Percentiles rank a stretch among this genome's conserved stretches.
phyloP scores from a whole-genome alignment of 2,329 filamentous ascomycete genomes.

The Microdochium paspali region DNA sequence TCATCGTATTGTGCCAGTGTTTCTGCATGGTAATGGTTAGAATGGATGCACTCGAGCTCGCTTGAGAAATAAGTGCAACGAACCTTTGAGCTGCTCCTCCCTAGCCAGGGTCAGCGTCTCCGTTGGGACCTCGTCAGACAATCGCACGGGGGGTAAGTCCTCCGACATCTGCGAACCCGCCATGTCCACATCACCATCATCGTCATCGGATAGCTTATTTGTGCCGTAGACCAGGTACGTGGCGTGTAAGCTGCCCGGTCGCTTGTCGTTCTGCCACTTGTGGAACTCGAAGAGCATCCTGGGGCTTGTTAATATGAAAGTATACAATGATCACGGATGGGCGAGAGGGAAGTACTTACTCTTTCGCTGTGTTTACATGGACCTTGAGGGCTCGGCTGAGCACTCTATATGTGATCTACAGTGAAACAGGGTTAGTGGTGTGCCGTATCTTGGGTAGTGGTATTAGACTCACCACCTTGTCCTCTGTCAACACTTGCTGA shows the following conservation, averaged over 20 bases:
- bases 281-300: slow-evolving; percentile 89
- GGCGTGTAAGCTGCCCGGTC: slow-evolving; percentile 68
- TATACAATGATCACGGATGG: neutral
- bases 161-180: slow-evolving; percentile 53
- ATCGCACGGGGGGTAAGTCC: slow-evolving; percentile 13
- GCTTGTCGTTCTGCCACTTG: slow-evolving; percentile 64
- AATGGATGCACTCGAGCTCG: slow-evolving; percentile 5
- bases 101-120: slow-evolving; percentile 56
- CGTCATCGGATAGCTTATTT: slow-evolving; percentile 33
- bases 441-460: neutral
- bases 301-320: neutral
- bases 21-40: slow-evolving; percentile 32
- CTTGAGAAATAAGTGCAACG: slow-evolving; percentile 5
- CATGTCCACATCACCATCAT: slow-evolving; percentile 61
- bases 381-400: slow-evolving; percentile 76
- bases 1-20: slow-evolving; percentile 58
- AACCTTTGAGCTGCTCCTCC: slow-evolving; percentile 66
- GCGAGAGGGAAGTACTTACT: no score
- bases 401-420: slow-evolving; percentile 75
- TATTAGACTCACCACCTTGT: slow-evolving; percentile 49
- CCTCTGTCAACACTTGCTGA: slow-evolving; percentile 66
- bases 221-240: slow-evolving; percentile 82
- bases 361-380: slow-evolving; percentile 80
- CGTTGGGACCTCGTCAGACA: slow-evolving; percentile 40
- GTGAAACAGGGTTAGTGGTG: slow-evolving; percentile 5